These are phyloP conservation scores for Agaricus sinodeliciosus DNA, from an alignment of 768 basidiomycete species.

Conservation along the genomic window DNA sequence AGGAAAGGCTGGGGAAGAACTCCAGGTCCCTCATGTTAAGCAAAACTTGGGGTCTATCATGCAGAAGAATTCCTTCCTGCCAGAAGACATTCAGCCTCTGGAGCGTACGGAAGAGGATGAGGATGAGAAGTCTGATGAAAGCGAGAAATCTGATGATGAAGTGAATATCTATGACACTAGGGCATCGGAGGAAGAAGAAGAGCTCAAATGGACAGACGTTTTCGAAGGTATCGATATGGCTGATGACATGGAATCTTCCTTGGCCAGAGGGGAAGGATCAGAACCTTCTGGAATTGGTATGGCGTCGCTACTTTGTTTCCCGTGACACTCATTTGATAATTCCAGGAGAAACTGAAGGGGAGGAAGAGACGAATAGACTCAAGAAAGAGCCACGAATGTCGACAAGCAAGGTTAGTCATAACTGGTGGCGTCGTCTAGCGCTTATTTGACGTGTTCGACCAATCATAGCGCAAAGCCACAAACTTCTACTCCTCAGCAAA, in stretches of 20 bases:
- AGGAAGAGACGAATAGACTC: too few species aligned
- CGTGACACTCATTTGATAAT: not conserved
- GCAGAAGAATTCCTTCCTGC: slow-evolving; percentile 82
- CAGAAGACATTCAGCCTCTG: slow-evolving; percentile 72
- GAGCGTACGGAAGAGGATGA: slow-evolving; percentile 36
- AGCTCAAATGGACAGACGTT: slow-evolving; percentile 83
- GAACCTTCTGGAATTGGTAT: slow-evolving; percentile 18
- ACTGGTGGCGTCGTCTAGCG: slow-evolving; percentile 3
- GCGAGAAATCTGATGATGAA: slow-evolving; percentile 29
- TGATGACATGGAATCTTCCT: not conserved
- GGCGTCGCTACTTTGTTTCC: slow-evolving; percentile 4
- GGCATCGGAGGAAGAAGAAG: slow-evolving; percentile 35
- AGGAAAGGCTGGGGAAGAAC: slow-evolving; percentile 36
- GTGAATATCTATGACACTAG: slow-evolving; percentile 27
- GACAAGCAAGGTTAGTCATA: slow-evolving; percentile 71
- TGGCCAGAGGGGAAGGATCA: slow-evolving; percentile 21
- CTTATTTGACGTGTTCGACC: slow-evolving; percentile 7
- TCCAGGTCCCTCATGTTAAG: slow-evolving; percentile 56
- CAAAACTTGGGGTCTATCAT: slow-evolving; percentile 85
- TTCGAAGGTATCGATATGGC: slow-evolving; percentile 52
- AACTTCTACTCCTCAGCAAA: slow-evolving; percentile 87
- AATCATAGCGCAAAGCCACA: slow-evolving; percentile 65
- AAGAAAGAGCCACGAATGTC: slow-evolving; percentile 78
- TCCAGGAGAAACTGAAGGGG: too few species aligned
- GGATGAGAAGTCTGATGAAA: slow-evolving; percentile 27